These are phyloP conservation scores for Aspergillus proliferans DNA, from an alignment of 2,329 filamentous ascomycete genomes.

Conservation along the genomic window DNA sequence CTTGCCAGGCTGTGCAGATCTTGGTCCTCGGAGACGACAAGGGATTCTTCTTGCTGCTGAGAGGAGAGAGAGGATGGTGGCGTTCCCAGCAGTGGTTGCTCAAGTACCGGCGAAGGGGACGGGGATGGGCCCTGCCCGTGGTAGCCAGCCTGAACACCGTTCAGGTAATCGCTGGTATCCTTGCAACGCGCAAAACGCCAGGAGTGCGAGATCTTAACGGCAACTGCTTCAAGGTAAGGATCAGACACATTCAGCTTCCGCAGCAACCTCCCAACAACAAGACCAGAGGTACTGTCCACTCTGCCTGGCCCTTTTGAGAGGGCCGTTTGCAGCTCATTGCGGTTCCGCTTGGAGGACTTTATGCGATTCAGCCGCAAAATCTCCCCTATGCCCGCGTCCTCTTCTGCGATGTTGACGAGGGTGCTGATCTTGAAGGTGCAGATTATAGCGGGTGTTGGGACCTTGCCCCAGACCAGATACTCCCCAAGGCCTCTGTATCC, in stretches of 20 bases:
- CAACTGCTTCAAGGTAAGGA: constrained; percentile 15
- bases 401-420: constrained; percentile 13
- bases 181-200: constrained; percentile 14
- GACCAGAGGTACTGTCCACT: constrained; percentile 14
- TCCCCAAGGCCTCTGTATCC: constrained; percentile 26
- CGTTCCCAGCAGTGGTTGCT: too few species aligned
- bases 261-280: constrained; percentile 18
- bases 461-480: constrained; percentile 29
- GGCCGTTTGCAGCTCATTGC: constrained; percentile 6
- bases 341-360: background rate
- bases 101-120: too few species aligned
- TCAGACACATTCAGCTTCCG: constrained; percentile 14
- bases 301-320: constrained; percentile 7
- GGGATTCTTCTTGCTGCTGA: too few species aligned
- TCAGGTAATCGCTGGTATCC: background rate
- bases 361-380: constrained; percentile 24
- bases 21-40: background rate
- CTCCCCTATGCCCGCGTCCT: constrained; percentile 13
- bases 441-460: constrained; percentile 23
- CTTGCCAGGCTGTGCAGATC: background rate
- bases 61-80: too few species aligned
- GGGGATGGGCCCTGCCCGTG: too few species aligned
- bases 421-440: constrained; percentile 18
- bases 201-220: constrained; percentile 13
- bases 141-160: too few species aligned